phyloP scores from a whole-genome alignment of 306 rosid species.

The Medicago arabica region DNA sequence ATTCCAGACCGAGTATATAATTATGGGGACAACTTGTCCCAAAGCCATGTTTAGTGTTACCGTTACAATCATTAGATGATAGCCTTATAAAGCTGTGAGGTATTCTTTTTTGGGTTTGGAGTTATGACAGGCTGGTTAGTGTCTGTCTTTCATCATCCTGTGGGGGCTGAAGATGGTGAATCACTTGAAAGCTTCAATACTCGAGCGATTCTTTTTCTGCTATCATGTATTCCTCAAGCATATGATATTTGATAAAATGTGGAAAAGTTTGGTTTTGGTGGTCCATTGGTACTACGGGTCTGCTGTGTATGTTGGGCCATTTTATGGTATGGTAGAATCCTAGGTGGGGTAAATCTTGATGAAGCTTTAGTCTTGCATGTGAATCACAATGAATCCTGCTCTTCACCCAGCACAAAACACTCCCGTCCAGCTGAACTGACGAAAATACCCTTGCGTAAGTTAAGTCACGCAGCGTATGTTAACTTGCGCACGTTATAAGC shows the following conservation, averaged over 20 bases:
- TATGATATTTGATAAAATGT: constrained; percentile 10
- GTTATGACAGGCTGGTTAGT: constrained; percentile 49
- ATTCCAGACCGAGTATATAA: not conserved
- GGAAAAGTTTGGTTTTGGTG: constrained; percentile 29
- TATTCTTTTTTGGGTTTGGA: constrained; percentile 42
- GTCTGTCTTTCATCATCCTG: constrained; percentile 32
- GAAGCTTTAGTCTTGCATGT: constrained; percentile 17
- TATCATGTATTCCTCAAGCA: constrained; percentile 1
- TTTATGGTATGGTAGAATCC: constrained; percentile 13
- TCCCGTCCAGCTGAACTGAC: no score
- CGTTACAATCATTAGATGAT: constrained; percentile 42
- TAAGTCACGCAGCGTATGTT: no score
- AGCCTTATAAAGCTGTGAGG: constrained; percentile 23
- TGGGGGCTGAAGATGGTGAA: constrained; percentile 33
- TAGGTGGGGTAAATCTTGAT: constrained; percentile 22
- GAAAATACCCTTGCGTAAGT: no score
- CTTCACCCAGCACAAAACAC: no score
- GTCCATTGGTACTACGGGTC: constrained; percentile 23
- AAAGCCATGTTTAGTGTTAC: constrained; percentile 39
- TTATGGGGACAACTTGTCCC: constrained; percentile 33
- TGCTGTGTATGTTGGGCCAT: not conserved
- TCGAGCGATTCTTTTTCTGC: constrained; percentile 26
- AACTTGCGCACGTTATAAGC: no score
- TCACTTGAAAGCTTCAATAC: constrained; percentile 28
- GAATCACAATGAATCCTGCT: no score